These are phyloP conservation scores for Debaryomyces tyrocola DNA, from an alignment of 805 yeast species.

Conservation along the genomic window DNA sequence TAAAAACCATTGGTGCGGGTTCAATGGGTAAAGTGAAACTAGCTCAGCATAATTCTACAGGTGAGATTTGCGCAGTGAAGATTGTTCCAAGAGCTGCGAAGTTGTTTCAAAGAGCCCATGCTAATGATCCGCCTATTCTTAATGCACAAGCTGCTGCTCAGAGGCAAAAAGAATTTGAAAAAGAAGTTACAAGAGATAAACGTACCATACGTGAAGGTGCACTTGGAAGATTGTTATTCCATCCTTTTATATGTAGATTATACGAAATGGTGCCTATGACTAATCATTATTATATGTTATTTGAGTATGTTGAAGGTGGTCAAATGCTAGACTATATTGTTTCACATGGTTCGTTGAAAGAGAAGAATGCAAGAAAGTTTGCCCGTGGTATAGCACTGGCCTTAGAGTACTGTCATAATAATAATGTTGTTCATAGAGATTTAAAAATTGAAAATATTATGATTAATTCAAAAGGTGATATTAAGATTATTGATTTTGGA, in stretches of 20 bases:
- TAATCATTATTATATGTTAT: slow-evolving; percentile 93
- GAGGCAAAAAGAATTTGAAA: slow-evolving; percentile 69
- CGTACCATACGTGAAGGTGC: slow-evolving; percentile 96
- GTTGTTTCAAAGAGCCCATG: slow-evolving; percentile 69
- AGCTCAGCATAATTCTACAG: slow-evolving; percentile 80
- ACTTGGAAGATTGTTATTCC: slow-evolving; percentile 82
- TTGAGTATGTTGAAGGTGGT: slow-evolving; percentile 96
- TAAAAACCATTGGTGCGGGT: slow-evolving; percentile 96
- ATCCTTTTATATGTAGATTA: slow-evolving; percentile 87
- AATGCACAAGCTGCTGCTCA: slow-evolving; percentile 57
- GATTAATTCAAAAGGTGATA: slow-evolving; percentile 91
- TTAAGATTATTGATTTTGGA: slow-evolving; percentile 95
- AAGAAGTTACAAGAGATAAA: slow-evolving; percentile 85
- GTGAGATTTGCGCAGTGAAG: slow-evolving; percentile 86
- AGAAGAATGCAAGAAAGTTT: slow-evolving; percentile 89
- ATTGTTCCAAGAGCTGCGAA: slow-evolving; percentile 89
- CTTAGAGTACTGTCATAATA: slow-evolving; percentile 87
- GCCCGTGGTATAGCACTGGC: slow-evolving; percentile 95
- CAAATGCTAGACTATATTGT: slow-evolving; percentile 97
- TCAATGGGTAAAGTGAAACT: slow-evolving; percentile 98
- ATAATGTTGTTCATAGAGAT: slow-evolving; percentile 95
- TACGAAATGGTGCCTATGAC: slow-evolving; percentile 97
- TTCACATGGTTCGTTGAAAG: slow-evolving; percentile 92
- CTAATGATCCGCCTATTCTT: slow-evolving; percentile 64
- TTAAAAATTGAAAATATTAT: slow-evolving; percentile 93